phyloP scores from a whole-genome alignment of 192 early-diverging fungal genomes.

The Piromyces sp. region DNA sequence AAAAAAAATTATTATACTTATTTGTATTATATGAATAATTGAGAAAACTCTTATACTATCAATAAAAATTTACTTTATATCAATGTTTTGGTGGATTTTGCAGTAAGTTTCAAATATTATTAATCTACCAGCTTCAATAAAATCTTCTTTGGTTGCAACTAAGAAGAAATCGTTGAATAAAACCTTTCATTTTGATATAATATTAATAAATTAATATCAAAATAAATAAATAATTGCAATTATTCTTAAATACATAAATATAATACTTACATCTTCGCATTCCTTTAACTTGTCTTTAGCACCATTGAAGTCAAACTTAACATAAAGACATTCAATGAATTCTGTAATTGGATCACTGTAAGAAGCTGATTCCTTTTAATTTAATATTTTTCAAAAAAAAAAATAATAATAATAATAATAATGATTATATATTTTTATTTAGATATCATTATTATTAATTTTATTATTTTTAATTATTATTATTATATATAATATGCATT shows the following conservation, averaged over 20 bases:
- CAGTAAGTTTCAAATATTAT: constrained; percentile 96
- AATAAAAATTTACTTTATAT: constrained; percentile 51
- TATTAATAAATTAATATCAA: too few species aligned
- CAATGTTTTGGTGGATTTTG: constrained; percentile 90
- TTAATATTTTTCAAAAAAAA: too few species aligned
- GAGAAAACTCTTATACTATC: too few species aligned
- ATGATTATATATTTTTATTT: too few species aligned
- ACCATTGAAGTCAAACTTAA: constrained; percentile 85
- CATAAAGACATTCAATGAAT: constrained; percentile 81
- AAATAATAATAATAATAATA: too few species aligned
- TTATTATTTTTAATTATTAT: too few species aligned
- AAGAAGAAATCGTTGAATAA: constrained; percentile 84
- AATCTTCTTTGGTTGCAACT: constrained; percentile 70
- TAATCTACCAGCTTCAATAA: constrained; percentile 81
- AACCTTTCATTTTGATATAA: constrained; percentile 27
- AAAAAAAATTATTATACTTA: too few species aligned
- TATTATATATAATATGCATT: too few species aligned
- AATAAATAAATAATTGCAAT: too few species aligned
- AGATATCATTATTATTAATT: too few species aligned
- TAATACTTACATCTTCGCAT: constrained; percentile 39
- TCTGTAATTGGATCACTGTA: constrained; percentile 85
- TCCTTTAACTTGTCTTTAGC: constrained; percentile 74
- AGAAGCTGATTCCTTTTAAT: constrained; percentile 11
- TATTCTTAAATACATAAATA: too few species aligned
- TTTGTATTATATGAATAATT: too few species aligned